Conservation (phyloP, 768 basidiomycete species). For the Mycena latifolia region DNA sequence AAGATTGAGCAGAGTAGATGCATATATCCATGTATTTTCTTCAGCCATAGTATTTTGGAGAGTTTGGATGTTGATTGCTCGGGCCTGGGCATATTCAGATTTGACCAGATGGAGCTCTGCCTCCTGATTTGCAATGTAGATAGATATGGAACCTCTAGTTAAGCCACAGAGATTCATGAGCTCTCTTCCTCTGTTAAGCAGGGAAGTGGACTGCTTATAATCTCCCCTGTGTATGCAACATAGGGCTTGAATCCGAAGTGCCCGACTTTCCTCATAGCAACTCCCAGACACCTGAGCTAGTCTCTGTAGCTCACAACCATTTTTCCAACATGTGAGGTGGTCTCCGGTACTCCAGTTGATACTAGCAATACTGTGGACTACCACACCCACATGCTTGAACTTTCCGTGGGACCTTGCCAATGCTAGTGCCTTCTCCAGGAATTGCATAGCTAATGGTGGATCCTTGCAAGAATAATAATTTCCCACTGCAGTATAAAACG, state of each 20-base stretch:
- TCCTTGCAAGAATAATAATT: not conserved
- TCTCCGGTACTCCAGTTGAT: not conserved
- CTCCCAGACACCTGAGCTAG: not conserved
- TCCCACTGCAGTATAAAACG: not conserved
- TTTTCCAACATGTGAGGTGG: not conserved
- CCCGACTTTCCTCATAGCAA: not conserved
- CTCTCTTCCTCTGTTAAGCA: not conserved
- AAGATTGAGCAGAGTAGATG: not conserved
- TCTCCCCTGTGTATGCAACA: not conserved
- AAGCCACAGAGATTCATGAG: not conserved
- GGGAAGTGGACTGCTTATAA: not conserved
- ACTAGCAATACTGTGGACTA: not conserved
- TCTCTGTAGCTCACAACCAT: not conserved
- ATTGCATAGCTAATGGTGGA: not conserved
- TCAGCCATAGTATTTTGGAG: not conserved
- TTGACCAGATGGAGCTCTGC: not conserved
- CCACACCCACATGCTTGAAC: too few relatives aligned
- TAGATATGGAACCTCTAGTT: not conserved
- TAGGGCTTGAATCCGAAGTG: not conserved
- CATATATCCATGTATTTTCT: too few relatives aligned
- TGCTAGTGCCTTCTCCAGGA: not conserved
- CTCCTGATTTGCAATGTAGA: not conserved
- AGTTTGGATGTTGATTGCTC: not conserved
- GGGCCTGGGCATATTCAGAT: not conserved
- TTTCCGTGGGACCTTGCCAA: not conserved